Conservation (phyloP, 805 yeast genomes). For the Metschnikowia continentalis region DNA sequence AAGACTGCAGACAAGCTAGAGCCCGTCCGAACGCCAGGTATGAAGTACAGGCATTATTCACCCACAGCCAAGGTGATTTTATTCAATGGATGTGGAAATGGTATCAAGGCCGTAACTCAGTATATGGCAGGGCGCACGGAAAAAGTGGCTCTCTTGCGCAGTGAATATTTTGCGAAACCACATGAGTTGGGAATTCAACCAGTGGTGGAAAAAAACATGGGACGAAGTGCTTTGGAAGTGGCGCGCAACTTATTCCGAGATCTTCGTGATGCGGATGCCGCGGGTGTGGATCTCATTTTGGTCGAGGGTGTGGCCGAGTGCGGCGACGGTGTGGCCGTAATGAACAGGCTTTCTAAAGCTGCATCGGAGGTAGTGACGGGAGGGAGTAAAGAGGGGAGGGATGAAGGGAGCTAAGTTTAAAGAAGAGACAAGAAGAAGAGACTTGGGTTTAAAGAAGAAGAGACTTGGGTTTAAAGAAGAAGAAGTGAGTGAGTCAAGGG, state of each 20-base stretch:
- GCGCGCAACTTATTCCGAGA: conserved; percentile 70
- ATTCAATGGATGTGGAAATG: conserved; percentile 49
- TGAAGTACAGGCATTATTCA: conserved; percentile 95
- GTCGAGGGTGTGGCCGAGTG: conserved; percentile 78
- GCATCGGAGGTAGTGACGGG: conserved; percentile 48
- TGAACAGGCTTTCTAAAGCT: conserved; percentile 87
- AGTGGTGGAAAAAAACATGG: conserved; percentile 36
- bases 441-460: no score
- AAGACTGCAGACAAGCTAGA: conserved; percentile 62
- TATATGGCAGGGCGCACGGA: conserved; percentile 19
- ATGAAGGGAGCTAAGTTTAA: no score
- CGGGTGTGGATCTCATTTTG: conserved; percentile 63
- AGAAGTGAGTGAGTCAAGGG: no score
- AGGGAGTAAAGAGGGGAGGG: background rate
- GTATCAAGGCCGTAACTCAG: conserved; percentile 29
- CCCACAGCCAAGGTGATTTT: conserved; percentile 81
- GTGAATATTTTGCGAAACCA: conserved; percentile 31
- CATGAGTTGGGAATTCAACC: conserved; percentile 15
- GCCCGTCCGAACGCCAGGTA: conserved; percentile 88
- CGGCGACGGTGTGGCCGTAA: conserved; percentile 87
- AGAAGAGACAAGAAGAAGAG: no score
- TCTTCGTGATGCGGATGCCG: conserved; percentile 72
- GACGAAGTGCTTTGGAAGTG: conserved; percentile 51
- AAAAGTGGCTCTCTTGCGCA: conserved; percentile 52
- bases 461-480: no score